phyloP scores from a whole-genome alignment of 2,329 filamentous ascomycete genomes.

The Pseudogymnoascus sp. region DNA sequence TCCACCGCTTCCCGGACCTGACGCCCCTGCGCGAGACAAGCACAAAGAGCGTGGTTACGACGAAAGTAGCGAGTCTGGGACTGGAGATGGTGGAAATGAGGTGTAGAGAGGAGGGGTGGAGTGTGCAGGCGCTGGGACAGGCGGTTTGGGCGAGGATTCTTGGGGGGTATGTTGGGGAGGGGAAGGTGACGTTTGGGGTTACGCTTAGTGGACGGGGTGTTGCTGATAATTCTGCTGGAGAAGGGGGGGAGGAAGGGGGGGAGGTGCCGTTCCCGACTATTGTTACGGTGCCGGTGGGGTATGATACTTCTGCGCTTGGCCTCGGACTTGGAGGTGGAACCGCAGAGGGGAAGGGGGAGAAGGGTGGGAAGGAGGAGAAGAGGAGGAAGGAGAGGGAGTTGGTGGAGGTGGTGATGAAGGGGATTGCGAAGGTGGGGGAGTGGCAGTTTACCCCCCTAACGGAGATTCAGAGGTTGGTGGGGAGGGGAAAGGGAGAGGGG shows the following conservation, averaged over 20 bases:
- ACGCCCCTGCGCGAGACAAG: conserved; percentile 47
- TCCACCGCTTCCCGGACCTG: conserved; percentile 69
- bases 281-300: conserved; percentile 67
- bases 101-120: conserved; percentile 54
- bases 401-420: conserved; percentile 54
- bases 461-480: conserved; percentile 65
- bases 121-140: conserved; percentile 67
- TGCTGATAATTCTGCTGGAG: conserved; percentile 49
- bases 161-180: conserved; percentile 68
- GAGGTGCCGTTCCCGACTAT: conserved; percentile 68
- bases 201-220: conserved; percentile 67
- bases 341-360: too few species aligned
- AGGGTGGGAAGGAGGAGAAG: conserved; percentile 39
- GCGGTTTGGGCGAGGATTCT: conserved; percentile 71
- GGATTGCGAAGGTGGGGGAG: conserved; percentile 56
- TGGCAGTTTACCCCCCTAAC: conserved; percentile 65
- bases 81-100: conserved; percentile 43
- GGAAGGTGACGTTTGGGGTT: conserved; percentile 66
- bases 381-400: conserved; percentile 34
- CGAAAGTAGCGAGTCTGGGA: conserved; percentile 31
- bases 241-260: conserved; percentile 48
- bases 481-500: conserved; percentile 50
- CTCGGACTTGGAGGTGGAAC: too few species aligned
- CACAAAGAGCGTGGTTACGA: conserved; percentile 25
- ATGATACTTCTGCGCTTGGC: too few species aligned